Conservation (phyloP, 495 filamentous ascomycete genomes). For the Hypoxylon crocopeplum region DNA sequence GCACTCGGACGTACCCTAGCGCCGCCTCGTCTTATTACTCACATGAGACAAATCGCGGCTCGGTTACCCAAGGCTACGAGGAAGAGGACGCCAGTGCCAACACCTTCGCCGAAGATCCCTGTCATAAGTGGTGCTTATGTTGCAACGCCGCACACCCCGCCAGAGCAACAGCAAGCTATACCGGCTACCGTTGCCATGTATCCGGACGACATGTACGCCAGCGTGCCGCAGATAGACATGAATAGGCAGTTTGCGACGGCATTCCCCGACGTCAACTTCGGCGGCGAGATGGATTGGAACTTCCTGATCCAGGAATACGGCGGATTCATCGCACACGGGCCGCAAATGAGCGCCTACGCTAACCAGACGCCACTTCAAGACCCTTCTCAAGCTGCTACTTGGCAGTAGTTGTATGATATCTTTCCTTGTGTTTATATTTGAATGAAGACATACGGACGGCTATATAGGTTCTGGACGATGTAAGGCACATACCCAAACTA, state of each 20-base stretch:
- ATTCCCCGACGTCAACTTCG: slow-evolving; percentile 48
- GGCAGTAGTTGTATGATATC: slow-evolving; percentile 25
- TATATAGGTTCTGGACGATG: not conserved
- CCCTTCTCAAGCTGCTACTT: slow-evolving; percentile 14
- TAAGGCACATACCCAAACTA: slow-evolving; percentile 17
- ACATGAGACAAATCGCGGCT: slow-evolving; percentile 47
- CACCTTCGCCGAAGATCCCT: slow-evolving; percentile 42
- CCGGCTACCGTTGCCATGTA: slow-evolving; percentile 30
- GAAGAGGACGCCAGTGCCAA: slow-evolving; percentile 35
- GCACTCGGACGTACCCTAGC: slow-evolving; percentile 47
- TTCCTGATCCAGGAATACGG: slow-evolving; percentile 52
- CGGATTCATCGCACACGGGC: slow-evolving; percentile 39
- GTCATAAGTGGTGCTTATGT: slow-evolving; percentile 33
- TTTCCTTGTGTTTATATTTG: not conserved
- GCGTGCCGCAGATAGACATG: slow-evolving; percentile 33
- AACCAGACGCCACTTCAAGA: slow-evolving; percentile 30
- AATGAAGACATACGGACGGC: not conserved
- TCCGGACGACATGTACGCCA: slow-evolving; percentile 32
- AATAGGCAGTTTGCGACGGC: slow-evolving; percentile 39
- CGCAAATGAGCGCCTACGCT: slow-evolving; percentile 31
- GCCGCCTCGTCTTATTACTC: slow-evolving; percentile 50
- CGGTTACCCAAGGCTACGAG: slow-evolving; percentile 30
- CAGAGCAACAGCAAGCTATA: slow-evolving; percentile 13
- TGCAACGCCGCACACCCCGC: slow-evolving; percentile 25
- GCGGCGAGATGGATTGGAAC: slow-evolving; percentile 54